Base-by-base conservation (phyloP, 805 yeast genomes). In the Kodamaea jinghongensis region DNA sequence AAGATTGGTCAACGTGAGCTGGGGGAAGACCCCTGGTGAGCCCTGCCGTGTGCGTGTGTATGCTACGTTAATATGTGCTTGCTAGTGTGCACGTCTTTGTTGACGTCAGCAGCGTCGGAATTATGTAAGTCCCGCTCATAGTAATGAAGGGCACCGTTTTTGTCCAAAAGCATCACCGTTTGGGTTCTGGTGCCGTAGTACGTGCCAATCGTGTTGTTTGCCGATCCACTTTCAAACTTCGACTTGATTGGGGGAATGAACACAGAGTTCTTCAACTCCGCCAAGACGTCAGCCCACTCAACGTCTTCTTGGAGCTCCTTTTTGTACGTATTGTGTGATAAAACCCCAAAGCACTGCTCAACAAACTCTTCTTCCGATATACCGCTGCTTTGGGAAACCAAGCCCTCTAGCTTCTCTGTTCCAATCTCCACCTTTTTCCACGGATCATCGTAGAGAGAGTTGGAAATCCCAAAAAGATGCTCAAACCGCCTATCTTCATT, bases 141-240 rank as follows among this genome's bases (percentile, higher is more conserved):
- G 57, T 84, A 86, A 35, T 74, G 73, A 14, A 84, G 61, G 9
- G 27, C 62, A 41, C 51, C 86, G 70, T 28, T 52, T 42, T 68
- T 71, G 52, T 76, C 78, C 7, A 85, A 70, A 15, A 86, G 50
- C 3, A 88, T 70, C 2, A 88, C 75, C 0, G 95, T 87, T 57
- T 89, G 96, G 0, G 96, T 86, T 39, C 96, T 65, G 0, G 97
- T 89, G 0, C 96, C 96, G 55, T 88, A 90, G 51, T 69, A 79
- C 15, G 67, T 59, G 0, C 88, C 87, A 13, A 36, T 16, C 2
- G 34, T 36, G 10, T 29, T 30, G 26, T 22, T 36, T n/a, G 22
- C 26, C 10, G 28, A 3, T 11, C 31, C 34, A 4, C 25, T 6
- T 12, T 17, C 25, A 23, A 36, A 36, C 5, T 44, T 44, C 13